Evolutionary conservation across 2,329 filamentous ascomycete species (phyloP), one percentile per base, ranked within the genome.

Genomic region (Arthrocladium fulminans): DNA sequence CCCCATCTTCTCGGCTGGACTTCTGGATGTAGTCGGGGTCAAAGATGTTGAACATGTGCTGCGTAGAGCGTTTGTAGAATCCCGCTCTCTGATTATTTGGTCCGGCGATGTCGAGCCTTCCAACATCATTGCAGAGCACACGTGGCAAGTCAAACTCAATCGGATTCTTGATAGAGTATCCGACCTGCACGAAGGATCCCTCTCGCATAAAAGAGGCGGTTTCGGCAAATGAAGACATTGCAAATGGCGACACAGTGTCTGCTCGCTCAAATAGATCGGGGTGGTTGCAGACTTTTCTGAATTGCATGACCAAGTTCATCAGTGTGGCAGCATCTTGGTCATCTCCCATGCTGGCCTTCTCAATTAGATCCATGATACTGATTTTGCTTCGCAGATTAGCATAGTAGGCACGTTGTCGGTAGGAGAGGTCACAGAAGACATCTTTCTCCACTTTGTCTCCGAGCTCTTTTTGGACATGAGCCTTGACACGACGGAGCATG

Each of bases 241-340:
- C 84, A 60, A 90, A 83, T 0, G 92, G 88, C 7, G 89, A 95
- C 20, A 79, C 83, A 7, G 88, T 94, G 52, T 97, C 90, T 8
- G 90, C 89, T 39, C 92, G 84, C 67, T 98, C 89, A 59, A 98
- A 98, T 27, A 98, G 70, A 68, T 98, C 92, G 0, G 92, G 92
- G 64, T 98, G 92, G 63, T 98, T 98, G 72, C 92, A 98, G 49
- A 98, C 92, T 70, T 98, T 98, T 60, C 92, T 81, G 78, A 98
- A 98, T 69, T 98, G 92, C 92, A 98, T 98, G 54, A 98, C 92
- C 56, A 98, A 74, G 67, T 98, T 98, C 92, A 98, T 97, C 60
- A 98, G 70, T 1, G 90, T 97, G 34, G 90, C 89, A 29, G 87
- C 94, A 63, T 97, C 92, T 59, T 90, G 83, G 43, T 97, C 92